Evolutionary conservation across 140 eudicot species (phyloP).

Genomic region (Cichorium intybus): DNA sequence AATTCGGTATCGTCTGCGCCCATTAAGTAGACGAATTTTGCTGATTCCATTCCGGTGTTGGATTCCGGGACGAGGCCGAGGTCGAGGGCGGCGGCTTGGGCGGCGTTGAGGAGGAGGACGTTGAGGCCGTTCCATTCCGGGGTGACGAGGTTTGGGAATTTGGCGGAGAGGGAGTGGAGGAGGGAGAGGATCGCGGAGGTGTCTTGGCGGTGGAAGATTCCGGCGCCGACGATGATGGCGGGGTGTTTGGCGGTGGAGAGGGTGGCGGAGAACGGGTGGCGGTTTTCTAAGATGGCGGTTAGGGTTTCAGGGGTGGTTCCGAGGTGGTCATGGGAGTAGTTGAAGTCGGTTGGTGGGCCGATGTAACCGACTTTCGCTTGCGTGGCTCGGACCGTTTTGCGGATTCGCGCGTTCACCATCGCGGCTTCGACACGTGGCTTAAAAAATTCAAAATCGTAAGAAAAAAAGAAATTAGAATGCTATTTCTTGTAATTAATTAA

Average conservation of each 20-base stretch:
- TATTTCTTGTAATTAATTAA: too few relatives aligned
- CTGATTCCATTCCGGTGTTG: slow-evolving; percentile 64
- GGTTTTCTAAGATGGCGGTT: slow-evolving; percentile 62
- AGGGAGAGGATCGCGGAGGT: slow-evolving; percentile 82
- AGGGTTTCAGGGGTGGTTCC: slow-evolving; percentile 90
- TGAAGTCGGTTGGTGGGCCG: slow-evolving; percentile 81
- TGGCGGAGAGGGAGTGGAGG: slow-evolving; percentile 66
- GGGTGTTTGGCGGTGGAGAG: slow-evolving; percentile 79
- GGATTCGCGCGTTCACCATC: slow-evolving; percentile 92
- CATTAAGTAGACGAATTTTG: slow-evolving; percentile 81
- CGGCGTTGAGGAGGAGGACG: slow-evolving; percentile 72
- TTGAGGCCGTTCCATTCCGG: slow-evolving; percentile 98
- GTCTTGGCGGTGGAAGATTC: slow-evolving; percentile 71
- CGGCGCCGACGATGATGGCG: slow-evolving; percentile 78
- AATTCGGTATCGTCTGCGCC: slow-evolving; percentile 85
- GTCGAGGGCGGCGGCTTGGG: slow-evolving; percentile 98
- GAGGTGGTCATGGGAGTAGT: slow-evolving; percentile 77
- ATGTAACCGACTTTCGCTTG: slow-evolving; percentile 87
- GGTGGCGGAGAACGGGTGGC: slow-evolving; percentile 63
- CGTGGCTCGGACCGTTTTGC: slow-evolving; percentile 75
- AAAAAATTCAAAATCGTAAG: background rate
- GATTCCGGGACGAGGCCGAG: slow-evolving; percentile 92
- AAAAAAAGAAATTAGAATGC: too few relatives aligned
- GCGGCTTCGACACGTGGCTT: slow-evolving; percentile 98
- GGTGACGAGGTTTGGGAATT: slow-evolving; percentile 48